Base-by-base conservation (phyloP, 495 filamentous ascomycete genomes). In the Xylaria castorea region DNA sequence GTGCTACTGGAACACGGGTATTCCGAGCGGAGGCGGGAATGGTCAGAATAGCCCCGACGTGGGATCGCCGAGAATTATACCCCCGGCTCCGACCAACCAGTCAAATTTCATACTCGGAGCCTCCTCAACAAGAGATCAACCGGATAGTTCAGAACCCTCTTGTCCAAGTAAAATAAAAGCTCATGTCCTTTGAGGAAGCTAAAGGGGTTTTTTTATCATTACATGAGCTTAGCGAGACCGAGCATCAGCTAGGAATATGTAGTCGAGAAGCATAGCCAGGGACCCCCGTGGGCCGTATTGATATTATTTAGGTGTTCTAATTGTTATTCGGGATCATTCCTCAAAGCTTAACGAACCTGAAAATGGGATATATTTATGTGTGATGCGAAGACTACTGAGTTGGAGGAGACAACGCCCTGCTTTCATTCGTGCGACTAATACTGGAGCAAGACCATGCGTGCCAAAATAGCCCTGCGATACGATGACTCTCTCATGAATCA, bases 1-100 rank as follows among this genome's bases (percentile, higher is more conserved):
- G 34, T 61, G 34, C 4, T 61, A 36, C 58, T 40, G 25, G 12
- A 38, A 18, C 32, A 34, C 32, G 22, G 34, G 32, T 16, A 38
- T 38, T 22, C 30, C 34, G 58, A 7, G 32, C 34, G 58, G 58
- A 61, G 58, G 58, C 30, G 61, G 61, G 38, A 44, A 18, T 64
- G 22, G 61, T 44, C 38, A 30, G 61, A 44, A 44, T 25, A 30
- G 7, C 7, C 8, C 36, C 38, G 61, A 44, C 61, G 22, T 22
- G 14, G 58, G 38, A 44, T 30, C 61, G 61, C 61, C 38, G 61
- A 42, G 4, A 18, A 22, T 44, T 18, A 25, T 16, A 18, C 34
- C 58, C 34, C 61, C 36, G 61, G 61, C 61, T 27, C 38, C 61
- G 22, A 44, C 36, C 30, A 34, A 61, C 22, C 34, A 20, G 11